phyloP scores from a whole-genome alignment of 768 basidiomycete genomes.

The Phlegmacium glaucopus region DNA sequence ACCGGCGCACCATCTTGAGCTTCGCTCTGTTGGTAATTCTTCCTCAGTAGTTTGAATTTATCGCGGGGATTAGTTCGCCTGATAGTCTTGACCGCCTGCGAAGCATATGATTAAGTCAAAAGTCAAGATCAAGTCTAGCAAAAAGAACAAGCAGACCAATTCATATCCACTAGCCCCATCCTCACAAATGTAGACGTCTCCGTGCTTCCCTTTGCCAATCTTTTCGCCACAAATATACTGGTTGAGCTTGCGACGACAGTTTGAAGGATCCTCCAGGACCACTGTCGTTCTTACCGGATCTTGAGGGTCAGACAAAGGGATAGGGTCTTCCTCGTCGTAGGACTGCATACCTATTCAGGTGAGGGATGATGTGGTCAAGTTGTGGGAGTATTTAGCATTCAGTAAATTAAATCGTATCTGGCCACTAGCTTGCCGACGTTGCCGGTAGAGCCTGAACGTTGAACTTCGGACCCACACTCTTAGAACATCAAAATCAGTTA shows the following conservation, averaged over 20 bases:
- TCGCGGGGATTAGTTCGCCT: constrained; percentile 62
- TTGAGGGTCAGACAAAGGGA: constrained; percentile 31
- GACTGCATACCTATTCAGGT: too few relatives aligned
- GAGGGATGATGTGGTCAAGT: too few relatives aligned
- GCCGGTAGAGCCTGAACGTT: too few relatives aligned
- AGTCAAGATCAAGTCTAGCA: constrained; percentile 17
- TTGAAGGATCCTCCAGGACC: constrained; percentile 24
- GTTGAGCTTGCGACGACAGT: constrained; percentile 46
- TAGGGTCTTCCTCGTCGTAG: constrained; percentile 2
- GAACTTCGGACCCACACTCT: too few relatives aligned
- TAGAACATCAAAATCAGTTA: too few relatives aligned
- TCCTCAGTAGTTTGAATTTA: constrained; percentile 53
- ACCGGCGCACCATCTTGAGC: constrained; percentile 17
- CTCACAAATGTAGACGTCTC: constrained; percentile 68
- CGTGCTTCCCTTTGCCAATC: constrained; percentile 45
- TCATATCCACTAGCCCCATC: constrained; percentile 29
- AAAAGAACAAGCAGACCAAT: constrained; percentile 37
- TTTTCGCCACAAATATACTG: constrained; percentile 57
- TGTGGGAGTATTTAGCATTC: too few relatives aligned
- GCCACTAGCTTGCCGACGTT: too few relatives aligned
- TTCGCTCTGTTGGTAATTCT: constrained; percentile 33
- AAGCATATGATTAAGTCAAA: neutral
- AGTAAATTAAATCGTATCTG: too few relatives aligned
- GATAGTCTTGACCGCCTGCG: constrained; percentile 69
- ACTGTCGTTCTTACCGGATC: constrained; percentile 44